These are phyloP conservation scores for Lodderomyces parapsilosis DNA, from an alignment of 1,139 yeast species.

Conservation along the genomic window DNA sequence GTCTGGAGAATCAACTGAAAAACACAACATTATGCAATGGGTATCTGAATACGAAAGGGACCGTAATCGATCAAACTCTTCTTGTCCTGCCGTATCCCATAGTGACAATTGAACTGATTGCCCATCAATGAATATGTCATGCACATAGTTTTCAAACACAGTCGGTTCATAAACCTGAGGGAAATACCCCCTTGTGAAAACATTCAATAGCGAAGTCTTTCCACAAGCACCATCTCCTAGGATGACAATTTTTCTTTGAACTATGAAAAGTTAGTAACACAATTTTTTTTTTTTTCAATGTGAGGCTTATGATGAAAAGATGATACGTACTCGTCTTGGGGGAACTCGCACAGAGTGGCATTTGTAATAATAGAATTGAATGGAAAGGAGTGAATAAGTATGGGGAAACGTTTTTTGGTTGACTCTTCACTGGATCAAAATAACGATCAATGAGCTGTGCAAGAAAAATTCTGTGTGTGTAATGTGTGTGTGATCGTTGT, in stretches of 20 bases:
- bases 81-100: conserved; percentile 99
- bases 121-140: conserved; percentile 93
- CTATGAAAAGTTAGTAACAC: conserved; percentile 17
- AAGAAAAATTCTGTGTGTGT: too few relatives aligned
- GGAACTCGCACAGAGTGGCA: conserved; percentile 73
- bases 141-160: conserved; percentile 95
- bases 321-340: conserved; percentile 56
- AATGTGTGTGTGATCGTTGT: too few relatives aligned
- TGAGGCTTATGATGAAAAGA: too few relatives aligned
- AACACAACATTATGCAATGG: conserved; percentile 95
- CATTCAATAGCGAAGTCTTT: conserved; percentile 65
- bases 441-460: background rate
- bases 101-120: conserved; percentile 88
- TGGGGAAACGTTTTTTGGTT: background rate
- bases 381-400: background rate
- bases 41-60: conserved; percentile 79
- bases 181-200: conserved; percentile 94
- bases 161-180: conserved; percentile 99
- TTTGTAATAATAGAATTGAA: conserved; percentile 16
- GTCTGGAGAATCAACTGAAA: conserved; percentile 90
- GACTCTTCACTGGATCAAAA: background rate
- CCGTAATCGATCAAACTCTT: conserved; percentile 69
- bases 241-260: conserved; percentile 91
- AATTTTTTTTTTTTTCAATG: too few relatives aligned
- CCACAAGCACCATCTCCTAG: conserved; percentile 93